Evolutionary conservation across 306 rosid genomes (phyloP).

Genomic region (Sechiopsis laciniata): DNA sequence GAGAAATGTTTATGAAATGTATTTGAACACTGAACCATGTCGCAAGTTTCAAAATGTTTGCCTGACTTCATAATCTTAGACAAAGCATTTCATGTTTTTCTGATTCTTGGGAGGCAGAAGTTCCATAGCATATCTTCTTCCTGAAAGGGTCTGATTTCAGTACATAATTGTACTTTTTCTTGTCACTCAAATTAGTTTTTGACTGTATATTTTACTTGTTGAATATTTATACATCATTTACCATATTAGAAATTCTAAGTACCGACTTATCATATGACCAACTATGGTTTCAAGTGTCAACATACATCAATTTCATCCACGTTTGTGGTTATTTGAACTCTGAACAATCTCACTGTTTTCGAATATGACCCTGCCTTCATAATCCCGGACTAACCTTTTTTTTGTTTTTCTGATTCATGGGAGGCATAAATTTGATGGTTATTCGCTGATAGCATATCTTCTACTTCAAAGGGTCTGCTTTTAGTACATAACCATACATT

Average conservation of each 20-base stretch:
- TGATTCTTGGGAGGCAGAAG: too few relatives aligned
- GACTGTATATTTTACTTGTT: not conserved
- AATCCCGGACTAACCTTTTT: slow-evolving; percentile 42
- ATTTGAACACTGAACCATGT: not conserved
- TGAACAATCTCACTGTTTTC: not conserved
- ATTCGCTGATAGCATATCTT: slow-evolving; percentile 40
- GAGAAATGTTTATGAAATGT: not conserved
- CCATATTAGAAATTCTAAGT: not conserved
- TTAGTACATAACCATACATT: slow-evolving; percentile 31
- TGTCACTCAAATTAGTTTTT: not conserved
- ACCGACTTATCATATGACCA: not conserved
- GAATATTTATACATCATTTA: not conserved
- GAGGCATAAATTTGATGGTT: slow-evolving; percentile 32
- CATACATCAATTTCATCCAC: not conserved
- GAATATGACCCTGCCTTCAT: slow-evolving; percentile 27
- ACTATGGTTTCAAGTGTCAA: not conserved
- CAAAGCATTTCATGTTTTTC: slow-evolving; percentile 22
- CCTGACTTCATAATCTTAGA: slow-evolving; percentile 37
- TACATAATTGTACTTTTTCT: slow-evolving; percentile 19
- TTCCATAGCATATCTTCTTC: too few relatives aligned
- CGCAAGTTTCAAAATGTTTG: not conserved
- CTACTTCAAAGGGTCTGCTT: slow-evolving; percentile 19
- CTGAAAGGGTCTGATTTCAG: slow-evolving; percentile 26
- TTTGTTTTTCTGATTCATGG: slow-evolving; percentile 43
- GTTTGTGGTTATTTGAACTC: not conserved